phyloP scores from a whole-genome alignment of 179 eudicot genomes.

The Sideroxylon spinosum region DNA sequence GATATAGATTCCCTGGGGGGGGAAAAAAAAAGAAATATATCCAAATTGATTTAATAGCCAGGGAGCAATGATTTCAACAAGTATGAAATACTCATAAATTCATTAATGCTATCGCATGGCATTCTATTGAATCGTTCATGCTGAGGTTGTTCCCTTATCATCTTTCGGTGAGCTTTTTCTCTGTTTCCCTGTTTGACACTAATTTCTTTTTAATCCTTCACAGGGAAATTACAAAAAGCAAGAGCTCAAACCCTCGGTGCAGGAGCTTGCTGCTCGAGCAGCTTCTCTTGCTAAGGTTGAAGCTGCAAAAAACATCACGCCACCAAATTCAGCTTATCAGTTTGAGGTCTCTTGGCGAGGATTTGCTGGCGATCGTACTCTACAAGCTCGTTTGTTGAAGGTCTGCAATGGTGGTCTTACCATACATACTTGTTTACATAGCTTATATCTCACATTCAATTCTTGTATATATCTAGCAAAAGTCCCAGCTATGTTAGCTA shows the following conservation, averaged over 20 bases:
- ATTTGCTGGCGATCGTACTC: constrained; percentile 57
- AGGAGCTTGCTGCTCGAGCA: constrained; percentile 89
- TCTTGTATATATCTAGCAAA: not conserved
- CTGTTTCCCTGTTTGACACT: not conserved
- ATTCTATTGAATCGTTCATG: not conserved
- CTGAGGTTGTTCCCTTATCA: not conserved
- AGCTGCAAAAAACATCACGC: constrained; percentile 67
- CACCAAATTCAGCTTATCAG: constrained; percentile 86
- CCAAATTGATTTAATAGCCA: not conserved
- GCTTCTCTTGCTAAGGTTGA: constrained; percentile 73
- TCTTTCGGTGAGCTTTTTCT: not conserved
- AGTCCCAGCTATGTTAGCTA: not conserved
- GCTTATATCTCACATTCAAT: not conserved
- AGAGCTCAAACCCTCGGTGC: constrained; percentile 57
- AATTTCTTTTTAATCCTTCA: constrained; percentile 10
- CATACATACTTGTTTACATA: not conserved
- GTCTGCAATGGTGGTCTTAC: constrained; percentile 24
- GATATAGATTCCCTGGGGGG: not conserved
- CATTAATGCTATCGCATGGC: not conserved
- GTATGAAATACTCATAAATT: not conserved
- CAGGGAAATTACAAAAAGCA: constrained; percentile 44
- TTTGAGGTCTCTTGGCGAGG: constrained; percentile 86
- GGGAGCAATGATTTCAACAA: not conserved
- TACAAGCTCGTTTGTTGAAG: constrained; percentile 73
- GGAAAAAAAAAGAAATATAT: no score